Base-by-base conservation (phyloP, 2,329 filamentous ascomycete species). In the Arthrobotrys sphaeroides region DNA sequence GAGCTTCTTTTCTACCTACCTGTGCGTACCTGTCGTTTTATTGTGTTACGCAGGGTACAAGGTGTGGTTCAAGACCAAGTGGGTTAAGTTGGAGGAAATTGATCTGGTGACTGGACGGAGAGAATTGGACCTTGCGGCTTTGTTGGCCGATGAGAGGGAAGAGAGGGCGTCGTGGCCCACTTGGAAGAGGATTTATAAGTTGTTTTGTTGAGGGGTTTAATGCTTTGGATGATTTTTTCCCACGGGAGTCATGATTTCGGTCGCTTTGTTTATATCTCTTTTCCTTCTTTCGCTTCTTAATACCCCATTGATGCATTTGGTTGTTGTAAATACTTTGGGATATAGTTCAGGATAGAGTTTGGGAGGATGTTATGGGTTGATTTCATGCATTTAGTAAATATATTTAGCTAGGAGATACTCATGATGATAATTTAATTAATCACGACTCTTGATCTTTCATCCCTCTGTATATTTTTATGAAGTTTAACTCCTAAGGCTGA, bases 61-160 rank as follows among this genome's bases (percentile, higher is more conserved):
- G 83, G 13, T 95, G 33, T 90, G 85, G 82, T 91, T 88, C 81
- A 86, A 85, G 68, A 96, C 93, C 1, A 84, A 85, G 1, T 85
- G 92, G 69, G 86, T 97, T 45, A 85, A 86, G 16, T 83, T 87
- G 33, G 85, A 86, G 59, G 90, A 96, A 77, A 96, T 97, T 89
- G 94, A 97, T 82, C 84, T 97, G 77, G 88, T 90, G 73, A 96
- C 93, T 0, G 94, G 94, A 1, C 88, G 93, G 26, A 86, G 94
- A 24, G 93, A 97, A 80, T 87, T 97, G 70, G 94, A 97, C 81
- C 84, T 97, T 47, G 88, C 89, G 26, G 88, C 91, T 73, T 83
- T 98, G 57, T 85, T 96, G 57, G 89, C 90, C 43, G 91, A 96
- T 82, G 94, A 97, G 84, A 84, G 86, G 40, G 90, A 91, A 61